Conservation (phyloP, 2,329 filamentous ascomycete species). For the Cladosporium sp. region DNA sequence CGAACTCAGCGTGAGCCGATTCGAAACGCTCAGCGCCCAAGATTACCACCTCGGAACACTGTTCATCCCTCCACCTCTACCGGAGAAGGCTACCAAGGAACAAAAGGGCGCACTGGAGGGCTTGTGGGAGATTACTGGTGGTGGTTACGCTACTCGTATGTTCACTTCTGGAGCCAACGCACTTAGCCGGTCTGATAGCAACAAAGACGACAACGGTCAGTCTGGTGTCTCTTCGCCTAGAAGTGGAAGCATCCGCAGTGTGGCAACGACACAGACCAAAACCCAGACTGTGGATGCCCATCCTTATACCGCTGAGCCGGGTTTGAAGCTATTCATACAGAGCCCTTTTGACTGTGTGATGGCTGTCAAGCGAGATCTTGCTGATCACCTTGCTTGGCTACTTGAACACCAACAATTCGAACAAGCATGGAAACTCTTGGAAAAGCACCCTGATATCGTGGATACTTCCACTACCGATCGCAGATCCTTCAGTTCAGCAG, state of each 20-base stretch:
- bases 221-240: slow-evolving; percentile 32
- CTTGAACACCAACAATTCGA: slow-evolving; percentile 76
- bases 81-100: slow-evolving; percentile 51
- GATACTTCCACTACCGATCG: slow-evolving; percentile 36
- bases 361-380: slow-evolving; percentile 78
- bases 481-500: slow-evolving; percentile 31
- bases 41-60: slow-evolving; percentile 90
- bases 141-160: slow-evolving; percentile 78
- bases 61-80: slow-evolving; percentile 65
- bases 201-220: slow-evolving; percentile 32
- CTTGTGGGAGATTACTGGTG: slow-evolving; percentile 73
- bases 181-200: slow-evolving; percentile 40
- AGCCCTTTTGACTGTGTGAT: slow-evolving; percentile 97
- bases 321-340: slow-evolving; percentile 85
- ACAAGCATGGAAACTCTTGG: slow-evolving; percentile 82
- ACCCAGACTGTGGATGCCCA: slow-evolving; percentile 35
- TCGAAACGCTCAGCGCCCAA: slow-evolving; percentile 76
- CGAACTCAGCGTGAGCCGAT: slow-evolving; percentile 73
- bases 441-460: slow-evolving; percentile 75
- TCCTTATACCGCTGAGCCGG: slow-evolving; percentile 50
- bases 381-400: slow-evolving; percentile 83
- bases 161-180: slow-evolving; percentile 86
- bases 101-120: slow-evolving; percentile 76
- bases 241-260: slow-evolving; percentile 31
- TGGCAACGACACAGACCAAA: slow-evolving; percentile 18